phyloP scores from a whole-genome alignment of 129 eudicot genomes.

The Gnaphalium uliginosum region DNA sequence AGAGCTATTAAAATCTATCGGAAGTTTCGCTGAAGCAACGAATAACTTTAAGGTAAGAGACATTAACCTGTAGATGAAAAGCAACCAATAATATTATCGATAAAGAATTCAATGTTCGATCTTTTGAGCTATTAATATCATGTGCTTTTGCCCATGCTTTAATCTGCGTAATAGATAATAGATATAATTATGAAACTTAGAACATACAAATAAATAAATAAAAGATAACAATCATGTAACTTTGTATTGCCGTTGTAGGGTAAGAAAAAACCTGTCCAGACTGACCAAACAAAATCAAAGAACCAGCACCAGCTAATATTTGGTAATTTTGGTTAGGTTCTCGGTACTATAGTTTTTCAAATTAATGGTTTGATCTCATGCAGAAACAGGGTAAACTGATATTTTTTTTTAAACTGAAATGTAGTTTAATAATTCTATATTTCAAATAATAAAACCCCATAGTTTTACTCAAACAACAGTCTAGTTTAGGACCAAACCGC shows the following conservation, averaged over 20 bases:
- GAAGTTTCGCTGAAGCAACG: not conserved
- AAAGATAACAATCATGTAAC: no score
- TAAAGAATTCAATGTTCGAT: constrained; percentile 37
- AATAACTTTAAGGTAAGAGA: not conserved
- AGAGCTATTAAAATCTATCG: not conserved
- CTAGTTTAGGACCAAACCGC: not conserved
- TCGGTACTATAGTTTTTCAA: not conserved
- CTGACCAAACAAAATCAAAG: not conserved
- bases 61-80: constrained; percentile 36
- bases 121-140: constrained; percentile 72
- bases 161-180: constrained; percentile 55
- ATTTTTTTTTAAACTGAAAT: not conserved
- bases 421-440: not conserved
- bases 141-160: constrained; percentile 92
- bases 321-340: not conserved
- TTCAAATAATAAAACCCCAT: not conserved
- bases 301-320: not conserved
- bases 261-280: not conserved
- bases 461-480: not conserved
- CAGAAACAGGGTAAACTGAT: not conserved
- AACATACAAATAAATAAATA: not conserved
- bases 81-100: constrained; percentile 39
- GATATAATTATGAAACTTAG: not conserved
- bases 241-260: not conserved
- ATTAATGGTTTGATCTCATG: not conserved